phyloP scores from a whole-genome alignment of 2,329 filamentous ascomycete species.

The Fusarium secorum region DNA sequence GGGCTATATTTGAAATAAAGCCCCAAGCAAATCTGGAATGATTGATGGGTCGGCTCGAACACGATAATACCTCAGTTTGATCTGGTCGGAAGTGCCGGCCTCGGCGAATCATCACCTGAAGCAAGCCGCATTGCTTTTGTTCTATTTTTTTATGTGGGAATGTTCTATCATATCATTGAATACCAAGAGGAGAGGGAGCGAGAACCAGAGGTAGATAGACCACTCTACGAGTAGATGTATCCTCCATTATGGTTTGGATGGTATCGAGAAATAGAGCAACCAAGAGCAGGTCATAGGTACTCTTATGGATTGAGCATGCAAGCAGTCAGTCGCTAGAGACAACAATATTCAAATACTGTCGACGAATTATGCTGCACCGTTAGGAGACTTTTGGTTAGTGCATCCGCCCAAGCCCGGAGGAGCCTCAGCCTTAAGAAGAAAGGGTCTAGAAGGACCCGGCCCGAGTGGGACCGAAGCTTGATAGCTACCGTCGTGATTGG shows the following conservation, averaged over 20 bases:
- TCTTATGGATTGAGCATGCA: conserved; percentile 1
- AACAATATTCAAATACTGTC: not conserved
- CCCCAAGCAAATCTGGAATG: not conserved
- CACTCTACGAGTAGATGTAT: conserved; percentile 13
- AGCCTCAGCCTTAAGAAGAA: not conserved
- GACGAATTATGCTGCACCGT: not conserved
- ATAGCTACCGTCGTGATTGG: not conserved
- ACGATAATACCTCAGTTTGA: conserved; percentile 24
- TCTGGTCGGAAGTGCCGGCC: conserved; percentile 7
- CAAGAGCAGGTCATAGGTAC: not conserved
- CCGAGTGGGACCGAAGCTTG: conserved; percentile 26
- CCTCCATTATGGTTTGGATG: conserved; percentile 4
- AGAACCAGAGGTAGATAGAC: conserved; percentile 13
- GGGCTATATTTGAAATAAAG: conserved; percentile 6
- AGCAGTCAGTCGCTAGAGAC: conserved; percentile 5
- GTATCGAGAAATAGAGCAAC: conserved; percentile 2
- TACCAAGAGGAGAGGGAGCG: conserved; percentile 10
- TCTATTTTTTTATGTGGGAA: not conserved
- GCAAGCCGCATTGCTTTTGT: not conserved
- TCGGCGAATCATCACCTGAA: conserved; percentile 2
- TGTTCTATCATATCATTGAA: conserved; percentile 1
- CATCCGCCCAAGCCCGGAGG: not conserved
- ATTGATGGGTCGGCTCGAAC: conserved; percentile 3
- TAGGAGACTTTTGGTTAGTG: not conserved
- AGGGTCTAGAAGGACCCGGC: conserved; percentile 8